A percentile compares a stretch with the other conserved stretches of the same genome.
These are phyloP conservation scores for Ustilago xerochloae DNA, from an alignment of 1,284 basidiomycete species.

Conservation along the genomic window DNA sequence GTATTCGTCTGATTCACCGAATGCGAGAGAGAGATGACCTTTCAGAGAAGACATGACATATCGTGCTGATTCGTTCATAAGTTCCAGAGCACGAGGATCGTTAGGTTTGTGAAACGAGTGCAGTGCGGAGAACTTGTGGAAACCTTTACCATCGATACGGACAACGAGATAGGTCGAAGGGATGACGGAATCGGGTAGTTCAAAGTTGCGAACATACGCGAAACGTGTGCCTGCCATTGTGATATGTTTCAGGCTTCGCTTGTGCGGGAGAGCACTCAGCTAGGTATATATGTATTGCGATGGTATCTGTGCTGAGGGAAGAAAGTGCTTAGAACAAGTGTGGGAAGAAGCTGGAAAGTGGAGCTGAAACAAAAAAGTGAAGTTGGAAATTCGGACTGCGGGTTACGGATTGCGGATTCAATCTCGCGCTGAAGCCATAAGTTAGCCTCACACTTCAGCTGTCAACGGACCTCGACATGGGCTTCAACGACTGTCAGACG, in stretches of 20 bases:
- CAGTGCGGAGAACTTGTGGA: conserved; percentile 90
- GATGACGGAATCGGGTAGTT: conserved; percentile 85
- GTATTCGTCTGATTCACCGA: conserved; percentile 97
- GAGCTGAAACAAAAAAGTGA: conserved; percentile 7
- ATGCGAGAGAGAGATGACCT: conserved; percentile 72
- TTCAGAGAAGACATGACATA: conserved; percentile 75
- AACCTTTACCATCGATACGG: conserved; percentile 91
- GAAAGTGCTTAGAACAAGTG: background rate
- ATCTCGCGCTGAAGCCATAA: background rate
- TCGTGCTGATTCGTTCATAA: conserved; percentile 92
- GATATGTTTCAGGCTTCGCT: no score
- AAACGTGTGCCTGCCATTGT: conserved; percentile 90
- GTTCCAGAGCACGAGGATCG: conserved; percentile 82
- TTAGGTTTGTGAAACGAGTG: conserved; percentile 92
- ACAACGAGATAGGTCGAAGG: conserved; percentile 87
- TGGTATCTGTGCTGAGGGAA: no score
- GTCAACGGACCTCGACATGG: no score
- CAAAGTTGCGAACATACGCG: conserved; percentile 89
- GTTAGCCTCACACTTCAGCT: background rate
- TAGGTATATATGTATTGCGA: no score
- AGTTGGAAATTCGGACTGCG: conserved; percentile 14
- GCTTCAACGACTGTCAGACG: background rate
- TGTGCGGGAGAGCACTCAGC: background rate
- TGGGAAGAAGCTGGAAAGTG: background rate
- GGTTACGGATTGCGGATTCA: conserved; percentile 20